phyloP scores from a whole-genome alignment of 352 stramenopile genomes.

The Globisporangium irregulare region DNA sequence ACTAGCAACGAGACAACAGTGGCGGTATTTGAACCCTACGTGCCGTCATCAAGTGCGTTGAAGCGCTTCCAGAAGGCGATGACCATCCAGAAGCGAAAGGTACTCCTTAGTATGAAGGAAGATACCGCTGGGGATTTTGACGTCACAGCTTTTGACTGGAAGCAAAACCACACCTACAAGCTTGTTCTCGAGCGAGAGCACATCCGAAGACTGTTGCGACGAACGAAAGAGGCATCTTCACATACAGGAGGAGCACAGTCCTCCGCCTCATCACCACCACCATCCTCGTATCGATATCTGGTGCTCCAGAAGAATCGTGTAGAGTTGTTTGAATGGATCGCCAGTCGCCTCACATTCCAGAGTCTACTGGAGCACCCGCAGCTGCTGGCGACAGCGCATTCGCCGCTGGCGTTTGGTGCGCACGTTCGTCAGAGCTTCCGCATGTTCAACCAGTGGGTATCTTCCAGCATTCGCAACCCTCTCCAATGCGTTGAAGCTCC shows the following conservation, averaged over 20 bases:
- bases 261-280: neutral
- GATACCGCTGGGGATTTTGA: slow-evolving; percentile 38
- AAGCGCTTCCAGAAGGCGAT: slow-evolving; percentile 28
- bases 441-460: slow-evolving; percentile 57
- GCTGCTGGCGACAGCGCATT: slow-evolving; percentile 29
- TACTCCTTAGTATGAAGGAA: slow-evolving; percentile 51
- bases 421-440: slow-evolving; percentile 51
- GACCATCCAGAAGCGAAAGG: slow-evolving; percentile 32
- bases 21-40: slow-evolving; percentile 5
- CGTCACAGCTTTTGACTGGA: slow-evolving; percentile 43
- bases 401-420: slow-evolving; percentile 34
- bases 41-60: neutral
- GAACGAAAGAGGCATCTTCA: neutral
- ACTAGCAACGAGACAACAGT: neutral
- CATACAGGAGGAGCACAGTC: neutral
- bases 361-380: slow-evolving; percentile 59
- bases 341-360: slow-evolving; percentile 48
- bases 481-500: slow-evolving; percentile 21
- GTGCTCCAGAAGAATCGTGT: slow-evolving; percentile 37
- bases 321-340: slow-evolving; percentile 56
- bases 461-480: slow-evolving; percentile 42
- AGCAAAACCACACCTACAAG: slow-evolving; percentile 32
- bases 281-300: slow-evolving; percentile 19
- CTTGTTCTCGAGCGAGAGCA: slow-evolving; percentile 49
- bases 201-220: slow-evolving; percentile 33